These are phyloP conservation scores for Tetrapisispora pingtungensis DNA, from an alignment of 805 yeast species.

Conservation along the genomic window DNA sequence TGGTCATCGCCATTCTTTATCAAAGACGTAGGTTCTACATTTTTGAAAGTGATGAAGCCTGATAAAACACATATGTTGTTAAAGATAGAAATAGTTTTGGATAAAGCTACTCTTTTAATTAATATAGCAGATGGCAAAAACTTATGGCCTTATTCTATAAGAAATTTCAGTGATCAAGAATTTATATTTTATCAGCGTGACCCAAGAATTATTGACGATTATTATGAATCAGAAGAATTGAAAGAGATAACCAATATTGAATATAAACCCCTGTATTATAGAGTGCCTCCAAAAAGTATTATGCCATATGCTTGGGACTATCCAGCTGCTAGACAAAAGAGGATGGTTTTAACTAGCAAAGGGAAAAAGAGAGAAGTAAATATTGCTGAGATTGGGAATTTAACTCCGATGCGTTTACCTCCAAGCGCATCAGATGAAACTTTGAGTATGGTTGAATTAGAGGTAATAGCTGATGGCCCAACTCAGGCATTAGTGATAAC, in stretches of 20 bases:
- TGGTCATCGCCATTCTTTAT: slow-evolving; percentile 89
- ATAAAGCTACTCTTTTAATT: slow-evolving; percentile 71
- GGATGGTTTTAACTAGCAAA: slow-evolving; percentile 60
- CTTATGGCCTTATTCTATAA: slow-evolving; percentile 85
- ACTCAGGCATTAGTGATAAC: slow-evolving; percentile 79
- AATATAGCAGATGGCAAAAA: slow-evolving; percentile 61
- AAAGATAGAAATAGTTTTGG: slow-evolving; percentile 66
- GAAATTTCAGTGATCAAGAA: slow-evolving; percentile 84
- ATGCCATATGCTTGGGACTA: slow-evolving; percentile 99
- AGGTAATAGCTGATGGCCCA: slow-evolving; percentile 95
- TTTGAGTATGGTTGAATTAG: slow-evolving; percentile 61
- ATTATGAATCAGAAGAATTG: slow-evolving; percentile 41
- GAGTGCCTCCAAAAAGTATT: slow-evolving; percentile 78
- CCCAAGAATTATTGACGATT: slow-evolving; percentile 39
- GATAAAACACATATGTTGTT: slow-evolving; percentile 60
- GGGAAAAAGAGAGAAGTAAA: slow-evolving; percentile 72
- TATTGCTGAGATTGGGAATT: slow-evolving; percentile 84
- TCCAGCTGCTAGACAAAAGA: slow-evolving; percentile 83
- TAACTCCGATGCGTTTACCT: slow-evolving; percentile 76
- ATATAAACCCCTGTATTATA: slow-evolving; percentile 71
- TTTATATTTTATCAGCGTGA: slow-evolving; percentile 80
- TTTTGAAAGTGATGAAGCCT: slow-evolving; percentile 56
- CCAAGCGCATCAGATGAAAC: slow-evolving; percentile 31
- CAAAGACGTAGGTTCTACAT: slow-evolving; percentile 74
- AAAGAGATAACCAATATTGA: slow-evolving; percentile 39